Percentiles rank a stretch among this genome's conserved stretches.
Conservation (phyloP, 139 green algal species). For the Coelastrella sp. region DNA sequence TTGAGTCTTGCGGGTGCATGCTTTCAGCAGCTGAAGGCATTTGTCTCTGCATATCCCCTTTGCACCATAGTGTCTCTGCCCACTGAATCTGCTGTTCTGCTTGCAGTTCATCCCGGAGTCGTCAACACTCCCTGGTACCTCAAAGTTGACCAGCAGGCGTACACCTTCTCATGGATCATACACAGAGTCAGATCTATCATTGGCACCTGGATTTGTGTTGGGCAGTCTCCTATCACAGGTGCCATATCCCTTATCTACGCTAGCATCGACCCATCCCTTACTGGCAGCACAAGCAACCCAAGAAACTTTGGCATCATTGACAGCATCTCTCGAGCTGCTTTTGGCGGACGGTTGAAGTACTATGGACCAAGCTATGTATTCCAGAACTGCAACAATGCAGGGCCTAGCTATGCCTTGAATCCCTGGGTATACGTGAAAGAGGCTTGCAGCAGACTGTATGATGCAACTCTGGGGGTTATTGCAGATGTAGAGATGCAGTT, state of each 20-base stretch:
- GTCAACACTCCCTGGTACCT: slow-evolving; percentile 29
- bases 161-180: slow-evolving; percentile 25
- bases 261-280: slow-evolving; percentile 1
- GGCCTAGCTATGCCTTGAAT: background rate
- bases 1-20: too few species aligned
- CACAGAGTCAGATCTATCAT: background rate
- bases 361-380: slow-evolving; percentile 13
- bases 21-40: too few species aligned
- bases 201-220: background rate
- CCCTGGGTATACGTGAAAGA: slow-evolving; percentile 13
- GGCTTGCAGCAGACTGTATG: slow-evolving; percentile 1
- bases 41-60: too few species aligned
- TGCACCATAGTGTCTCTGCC: too few species aligned
- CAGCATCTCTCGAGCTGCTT: background rate
- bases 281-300: background rate
- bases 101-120: slow-evolving; percentile 37
- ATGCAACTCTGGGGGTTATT: background rate
- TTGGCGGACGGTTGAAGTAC: slow-evolving; percentile 31
- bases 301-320: background rate
- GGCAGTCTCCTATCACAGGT: background rate
- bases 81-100: background rate
- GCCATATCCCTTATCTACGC: background rate
- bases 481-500: slow-evolving; percentile 1
- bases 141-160: slow-evolving; percentile 19
- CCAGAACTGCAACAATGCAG: slow-evolving; percentile 24